Conservation (phyloP, 1,284 basidiomycete genomes). For the Ceratobasidium sp. region DNA sequence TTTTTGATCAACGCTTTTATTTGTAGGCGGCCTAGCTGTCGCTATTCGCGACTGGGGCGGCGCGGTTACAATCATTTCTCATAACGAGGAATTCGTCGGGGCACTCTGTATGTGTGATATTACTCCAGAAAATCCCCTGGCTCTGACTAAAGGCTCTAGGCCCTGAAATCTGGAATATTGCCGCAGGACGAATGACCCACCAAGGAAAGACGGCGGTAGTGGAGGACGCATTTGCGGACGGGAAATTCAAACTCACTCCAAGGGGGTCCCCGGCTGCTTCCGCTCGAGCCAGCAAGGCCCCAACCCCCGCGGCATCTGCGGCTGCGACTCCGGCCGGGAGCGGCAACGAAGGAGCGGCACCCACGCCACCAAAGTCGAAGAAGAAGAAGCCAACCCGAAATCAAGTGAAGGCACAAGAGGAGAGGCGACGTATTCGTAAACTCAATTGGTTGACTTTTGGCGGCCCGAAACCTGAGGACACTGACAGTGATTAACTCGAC, state of each 20-base stretch:
- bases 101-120: slow-evolving; percentile 75
- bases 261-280: slow-evolving; percentile 47
- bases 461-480: slow-evolving; percentile 81
- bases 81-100: slow-evolving; percentile 77
- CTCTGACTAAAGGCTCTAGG: slow-evolving; percentile 56
- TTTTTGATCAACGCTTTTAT: slow-evolving; percentile 52
- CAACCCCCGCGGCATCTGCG: slow-evolving; percentile 71
- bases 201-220: slow-evolving; percentile 88
- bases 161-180: slow-evolving; percentile 85
- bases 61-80: slow-evolving; percentile 72
- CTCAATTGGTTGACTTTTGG: slow-evolving; percentile 86
- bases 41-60: slow-evolving; percentile 98
- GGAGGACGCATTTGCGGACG: slow-evolving; percentile 74
- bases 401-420: slow-evolving; percentile 88
- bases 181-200: slow-evolving; percentile 81
- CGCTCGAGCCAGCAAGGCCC: slow-evolving; percentile 52
- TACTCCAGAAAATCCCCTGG: neutral
- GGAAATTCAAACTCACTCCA: slow-evolving; percentile 51
- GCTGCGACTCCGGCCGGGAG: slow-evolving; percentile 76
- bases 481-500: slow-evolving; percentile 66
- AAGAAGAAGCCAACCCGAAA: slow-evolving; percentile 95
- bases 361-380: slow-evolving; percentile 64
- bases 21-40: slow-evolving; percentile 84
- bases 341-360: slow-evolving; percentile 69
- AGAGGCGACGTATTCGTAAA: slow-evolving; percentile 80